phyloP scores from a whole-genome alignment of 176 grass and related monocot genomes.

The Triticum turgidum region DNA sequence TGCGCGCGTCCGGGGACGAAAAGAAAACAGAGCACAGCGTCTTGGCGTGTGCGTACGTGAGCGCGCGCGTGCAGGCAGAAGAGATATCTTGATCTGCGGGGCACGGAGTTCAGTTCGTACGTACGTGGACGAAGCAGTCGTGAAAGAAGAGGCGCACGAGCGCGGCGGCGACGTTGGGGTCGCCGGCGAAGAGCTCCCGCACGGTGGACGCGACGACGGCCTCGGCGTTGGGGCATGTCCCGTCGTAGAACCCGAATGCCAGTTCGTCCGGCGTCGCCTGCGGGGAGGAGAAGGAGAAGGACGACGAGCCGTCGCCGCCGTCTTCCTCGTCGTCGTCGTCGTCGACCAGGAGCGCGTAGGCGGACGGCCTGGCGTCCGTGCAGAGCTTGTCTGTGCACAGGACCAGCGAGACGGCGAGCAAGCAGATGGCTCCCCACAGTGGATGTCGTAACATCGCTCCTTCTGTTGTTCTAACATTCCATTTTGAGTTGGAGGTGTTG shows the following conservation, averaged over 20 bases:
- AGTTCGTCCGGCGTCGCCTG: not conserved
- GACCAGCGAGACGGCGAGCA: slow-evolving; percentile 29
- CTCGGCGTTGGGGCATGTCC: slow-evolving; percentile 43
- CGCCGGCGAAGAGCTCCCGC: slow-evolving; percentile 15
- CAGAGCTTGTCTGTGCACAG: slow-evolving; percentile 9
- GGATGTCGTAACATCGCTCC: slow-evolving; percentile 17
- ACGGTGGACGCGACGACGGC: slow-evolving; percentile 39
- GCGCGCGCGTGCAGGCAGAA: not conserved
- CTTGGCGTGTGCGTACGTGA: slow-evolving; percentile 30
- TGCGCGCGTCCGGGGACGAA: not conserved
- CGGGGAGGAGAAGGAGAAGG: slow-evolving; percentile 43
- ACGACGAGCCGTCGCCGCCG: not conserved
- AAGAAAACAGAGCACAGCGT: not conserved
- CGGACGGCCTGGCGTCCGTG: not conserved
- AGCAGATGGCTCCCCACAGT: not conserved
- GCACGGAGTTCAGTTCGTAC: not conserved
- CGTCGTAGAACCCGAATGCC: slow-evolving; percentile 52
- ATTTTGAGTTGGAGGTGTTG: not conserved
- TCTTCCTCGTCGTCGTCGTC: slow-evolving; percentile 25
- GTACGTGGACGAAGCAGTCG: slow-evolving; percentile 59
- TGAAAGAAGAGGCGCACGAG: slow-evolving; percentile 58
- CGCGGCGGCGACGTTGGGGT: slow-evolving; percentile 40
- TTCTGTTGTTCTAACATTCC: slow-evolving; percentile 13
- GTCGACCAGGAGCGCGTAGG: not conserved
- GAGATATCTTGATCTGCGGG: not conserved